These are phyloP conservation scores for Vigna reflexopilosa DNA, from an alignment of 306 rosid genomes.

Conservation along the genomic window DNA sequence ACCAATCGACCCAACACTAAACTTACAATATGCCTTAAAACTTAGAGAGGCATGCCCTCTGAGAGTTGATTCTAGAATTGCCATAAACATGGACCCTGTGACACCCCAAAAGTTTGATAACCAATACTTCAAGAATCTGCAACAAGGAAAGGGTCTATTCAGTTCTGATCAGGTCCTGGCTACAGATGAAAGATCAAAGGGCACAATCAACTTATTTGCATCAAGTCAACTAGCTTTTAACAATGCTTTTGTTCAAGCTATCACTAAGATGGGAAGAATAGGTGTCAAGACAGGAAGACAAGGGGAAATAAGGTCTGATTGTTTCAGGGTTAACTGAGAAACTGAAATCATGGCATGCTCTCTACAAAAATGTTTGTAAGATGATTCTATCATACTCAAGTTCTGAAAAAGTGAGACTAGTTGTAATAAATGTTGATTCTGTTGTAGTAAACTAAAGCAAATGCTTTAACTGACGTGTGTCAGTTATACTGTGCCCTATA, in stretches of 20 bases:
- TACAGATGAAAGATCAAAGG: constrained; percentile 61
- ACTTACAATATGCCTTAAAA: constrained; percentile 54
- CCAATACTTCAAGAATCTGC: constrained; percentile 74
- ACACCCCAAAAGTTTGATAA: constrained; percentile 68
- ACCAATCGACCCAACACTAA: constrained; percentile 65
- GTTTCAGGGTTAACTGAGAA: constrained; percentile 47
- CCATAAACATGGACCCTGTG: constrained; percentile 68
- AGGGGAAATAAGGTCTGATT: constrained; percentile 69
- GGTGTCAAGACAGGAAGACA: constrained; percentile 63
- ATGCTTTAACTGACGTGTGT: no score
- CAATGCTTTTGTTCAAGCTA: constrained; percentile 61
- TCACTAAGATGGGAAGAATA: constrained; percentile 68
- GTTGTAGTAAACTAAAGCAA: no score
- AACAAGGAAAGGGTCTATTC: constrained; percentile 71
- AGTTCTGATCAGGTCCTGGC: constrained; percentile 69
- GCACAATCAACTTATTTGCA: constrained; percentile 66
- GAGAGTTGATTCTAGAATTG: constrained; percentile 60
- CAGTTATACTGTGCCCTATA: no score
- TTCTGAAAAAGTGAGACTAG: no score
- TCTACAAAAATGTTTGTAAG: not conserved
- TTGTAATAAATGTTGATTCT: no score
- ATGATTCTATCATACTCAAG: not conserved
- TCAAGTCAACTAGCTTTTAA: constrained; percentile 57
- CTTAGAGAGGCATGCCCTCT: constrained; percentile 62
- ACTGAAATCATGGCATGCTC: not conserved